phyloP scores from a whole-genome alignment of 306 rosid genomes.

The Heteromeles arbutifolia region DNA sequence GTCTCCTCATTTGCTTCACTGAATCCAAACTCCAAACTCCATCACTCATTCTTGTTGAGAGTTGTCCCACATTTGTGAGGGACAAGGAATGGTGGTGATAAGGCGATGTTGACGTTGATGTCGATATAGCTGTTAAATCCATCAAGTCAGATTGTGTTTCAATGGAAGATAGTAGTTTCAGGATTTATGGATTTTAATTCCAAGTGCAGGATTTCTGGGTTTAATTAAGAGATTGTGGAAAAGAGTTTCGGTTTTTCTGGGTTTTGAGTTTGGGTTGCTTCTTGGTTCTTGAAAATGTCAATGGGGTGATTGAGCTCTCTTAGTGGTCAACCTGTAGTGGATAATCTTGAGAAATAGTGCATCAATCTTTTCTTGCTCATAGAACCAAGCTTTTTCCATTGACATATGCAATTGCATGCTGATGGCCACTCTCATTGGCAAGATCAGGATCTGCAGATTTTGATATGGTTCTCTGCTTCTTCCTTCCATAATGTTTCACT shows the following conservation, averaged over 20 bases:
- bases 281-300: not conserved
- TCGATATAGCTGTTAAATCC: slow-evolving; percentile 25
- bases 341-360: too few relatives aligned
- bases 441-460: slow-evolving; percentile 89
- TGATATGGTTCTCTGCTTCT: slow-evolving; percentile 67
- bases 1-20: too few relatives aligned
- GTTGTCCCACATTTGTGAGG: too few relatives aligned
- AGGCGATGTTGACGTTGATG: slow-evolving; percentile 24
- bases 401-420: slow-evolving; percentile 97
- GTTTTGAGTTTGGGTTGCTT: not conserved
- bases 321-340: too few relatives aligned
- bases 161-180: not conserved
- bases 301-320: not conserved
- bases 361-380: too few relatives aligned
- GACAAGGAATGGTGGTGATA: slow-evolving; percentile 17
- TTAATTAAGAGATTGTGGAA: not conserved
- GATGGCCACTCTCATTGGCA: slow-evolving; percentile 92
- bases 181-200: not conserved
- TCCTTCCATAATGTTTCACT: slow-evolving; percentile 77
- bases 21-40: too few relatives aligned
- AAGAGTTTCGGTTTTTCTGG: not conserved
- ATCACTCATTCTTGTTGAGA: too few relatives aligned
- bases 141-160: slow-evolving; percentile 9
- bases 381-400: slow-evolving; percentile 35
- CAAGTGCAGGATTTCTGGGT: not conserved